These are phyloP conservation scores for Colletotrichum camelliae DNA, from an alignment of 2,329 filamentous ascomycete species.

Conservation along the genomic window DNA sequence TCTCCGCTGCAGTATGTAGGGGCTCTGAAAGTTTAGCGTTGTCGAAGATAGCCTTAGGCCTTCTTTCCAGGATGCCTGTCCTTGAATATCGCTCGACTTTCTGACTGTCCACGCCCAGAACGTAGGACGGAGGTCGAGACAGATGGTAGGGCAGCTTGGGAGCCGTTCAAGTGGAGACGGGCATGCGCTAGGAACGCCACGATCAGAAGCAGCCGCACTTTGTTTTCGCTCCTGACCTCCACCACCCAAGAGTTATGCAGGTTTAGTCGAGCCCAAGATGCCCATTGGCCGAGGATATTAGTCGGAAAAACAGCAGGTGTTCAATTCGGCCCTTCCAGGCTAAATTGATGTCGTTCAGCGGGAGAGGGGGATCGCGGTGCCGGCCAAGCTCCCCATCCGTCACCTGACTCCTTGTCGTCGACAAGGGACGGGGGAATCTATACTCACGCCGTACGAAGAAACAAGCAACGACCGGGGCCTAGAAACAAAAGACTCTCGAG, in stretches of 20 bases:
- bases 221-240: constrained; percentile 29
- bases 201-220: constrained; percentile 32
- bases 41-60: neutral
- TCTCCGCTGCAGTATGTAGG: neutral
- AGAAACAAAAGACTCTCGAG: neutral
- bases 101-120: neutral
- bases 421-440: neutral
- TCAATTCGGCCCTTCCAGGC: constrained; percentile 47
- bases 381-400: constrained; percentile 5
- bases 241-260: neutral
- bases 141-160: neutral
- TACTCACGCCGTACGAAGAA: neutral
- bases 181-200: constrained; percentile 9
- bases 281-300: constrained; percentile 34
- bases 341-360: constrained; percentile 39
- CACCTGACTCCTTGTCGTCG: constrained; percentile 1
- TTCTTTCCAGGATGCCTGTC: neutral
- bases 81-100: neutral
- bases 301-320: constrained; percentile 39
- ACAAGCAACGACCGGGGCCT: neutral
- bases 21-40: neutral
- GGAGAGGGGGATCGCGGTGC: constrained; percentile 17
- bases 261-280: neutral
- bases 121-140: neutral
- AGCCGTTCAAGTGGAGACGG: constrained; percentile 9